Percentiles rank a stretch among this genome's conserved stretches.
Conservation (phyloP, 495 filamentous ascomycete genomes). For the Patellaria atrata region DNA sequence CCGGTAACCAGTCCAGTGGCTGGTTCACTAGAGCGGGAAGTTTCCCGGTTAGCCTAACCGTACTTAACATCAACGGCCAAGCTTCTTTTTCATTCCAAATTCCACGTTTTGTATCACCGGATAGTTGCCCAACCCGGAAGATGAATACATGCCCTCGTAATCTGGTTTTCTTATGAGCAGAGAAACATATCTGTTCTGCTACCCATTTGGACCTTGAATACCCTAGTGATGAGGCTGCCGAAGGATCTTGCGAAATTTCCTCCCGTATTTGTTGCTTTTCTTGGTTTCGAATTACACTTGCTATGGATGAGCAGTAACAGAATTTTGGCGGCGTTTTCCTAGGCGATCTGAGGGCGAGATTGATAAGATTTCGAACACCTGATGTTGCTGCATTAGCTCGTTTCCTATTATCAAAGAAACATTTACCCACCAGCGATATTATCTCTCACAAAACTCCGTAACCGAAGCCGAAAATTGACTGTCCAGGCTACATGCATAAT, state of each 20-base stretch:
- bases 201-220: constrained; percentile 53
- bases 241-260: constrained; percentile 32
- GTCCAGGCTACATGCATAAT: constrained; percentile 58
- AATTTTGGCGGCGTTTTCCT: constrained; percentile 33
- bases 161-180: constrained; percentile 14
- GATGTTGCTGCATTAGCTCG: too few relatives aligned
- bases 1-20: constrained; percentile 41
- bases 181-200: constrained; percentile 37
- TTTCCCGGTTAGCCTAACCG: constrained; percentile 30
- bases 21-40: constrained; percentile 39
- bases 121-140: constrained; percentile 45
- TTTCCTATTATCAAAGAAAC: too few relatives aligned
- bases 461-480: constrained; percentile 52
- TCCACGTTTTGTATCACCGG: constrained; percentile 37
- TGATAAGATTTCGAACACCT: constrained; percentile 37
- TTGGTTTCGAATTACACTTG: constrained; percentile 25
- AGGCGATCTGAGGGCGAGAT: constrained; percentile 31
- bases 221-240: constrained; percentile 38
- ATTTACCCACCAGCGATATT: constrained; percentile 35
- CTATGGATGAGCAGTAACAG: constrained; percentile 47
- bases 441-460: constrained; percentile 42
- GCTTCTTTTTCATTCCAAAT: constrained; percentile 52
- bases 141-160: constrained; percentile 27
- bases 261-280: constrained; percentile 30
- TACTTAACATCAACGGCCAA: constrained; percentile 45